Conservation (phyloP, 306 rosid genomes). For the Dryas octopetala region DNA sequence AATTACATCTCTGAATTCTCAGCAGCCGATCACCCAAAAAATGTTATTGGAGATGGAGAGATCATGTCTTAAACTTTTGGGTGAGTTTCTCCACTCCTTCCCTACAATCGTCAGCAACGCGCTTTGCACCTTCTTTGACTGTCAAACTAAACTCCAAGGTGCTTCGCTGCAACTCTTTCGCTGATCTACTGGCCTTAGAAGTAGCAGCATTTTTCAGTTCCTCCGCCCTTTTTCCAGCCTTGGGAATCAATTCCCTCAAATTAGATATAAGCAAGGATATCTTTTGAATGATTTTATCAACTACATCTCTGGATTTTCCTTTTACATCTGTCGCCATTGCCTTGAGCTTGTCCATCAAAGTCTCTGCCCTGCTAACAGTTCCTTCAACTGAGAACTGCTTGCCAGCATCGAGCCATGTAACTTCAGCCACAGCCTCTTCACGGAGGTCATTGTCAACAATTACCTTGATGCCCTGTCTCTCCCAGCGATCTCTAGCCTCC, state of each 20-base stretch:
- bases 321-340: constrained; percentile 50
- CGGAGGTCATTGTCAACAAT: constrained; percentile 87
- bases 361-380: constrained; percentile 68
- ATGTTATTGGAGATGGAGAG: not conserved
- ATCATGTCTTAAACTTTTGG: constrained; percentile 80
- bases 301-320: constrained; percentile 62
- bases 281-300: constrained; percentile 55
- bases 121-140: constrained; percentile 71
- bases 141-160: constrained; percentile 53
- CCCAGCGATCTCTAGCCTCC: constrained; percentile 97
- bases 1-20: constrained; percentile 12
- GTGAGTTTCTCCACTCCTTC: constrained; percentile 89
- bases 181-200: constrained; percentile 54
- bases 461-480: constrained; percentile 90
- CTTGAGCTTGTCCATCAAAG: constrained; percentile 66
- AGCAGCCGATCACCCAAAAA: constrained; percentile 8
- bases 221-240: constrained; percentile 57
- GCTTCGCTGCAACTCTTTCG: constrained; percentile 59
- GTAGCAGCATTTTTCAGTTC: constrained; percentile 46
- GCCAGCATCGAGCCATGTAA: constrained; percentile 79
- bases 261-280: constrained; percentile 54
- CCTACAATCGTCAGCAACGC: constrained; percentile 78
- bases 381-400: constrained; percentile 64
- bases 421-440: constrained; percentile 65
- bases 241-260: constrained; percentile 56